These are phyloP conservation scores for Diddensiella caesifluorescens DNA, from an alignment of 805 yeast species.

Conservation along the genomic window DNA sequence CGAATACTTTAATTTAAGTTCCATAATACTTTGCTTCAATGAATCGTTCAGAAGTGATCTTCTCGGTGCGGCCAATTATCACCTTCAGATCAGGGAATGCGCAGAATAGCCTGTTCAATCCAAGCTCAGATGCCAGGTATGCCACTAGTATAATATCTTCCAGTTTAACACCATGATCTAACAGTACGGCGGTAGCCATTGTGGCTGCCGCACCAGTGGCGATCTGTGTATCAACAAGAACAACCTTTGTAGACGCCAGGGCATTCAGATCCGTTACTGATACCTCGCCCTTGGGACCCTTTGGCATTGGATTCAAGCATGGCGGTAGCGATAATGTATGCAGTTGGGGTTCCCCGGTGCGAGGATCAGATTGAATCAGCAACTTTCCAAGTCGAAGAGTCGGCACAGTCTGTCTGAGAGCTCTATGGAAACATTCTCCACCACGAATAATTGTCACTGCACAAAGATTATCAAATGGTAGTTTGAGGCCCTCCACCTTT, in stretches of 20 bases:
- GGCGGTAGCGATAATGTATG: conserved; percentile 75
- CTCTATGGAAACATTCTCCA: conserved; percentile 86
- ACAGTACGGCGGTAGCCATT: conserved; percentile 84
- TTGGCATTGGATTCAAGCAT: conserved; percentile 20
- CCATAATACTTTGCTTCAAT: conserved; percentile 79
- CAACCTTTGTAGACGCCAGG: conserved; percentile 37
- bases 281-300: conserved; percentile 10
- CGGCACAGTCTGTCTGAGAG: conserved; percentile 66
- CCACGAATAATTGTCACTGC: conserved; percentile 82
- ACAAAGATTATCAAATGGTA: conserved; percentile 44
- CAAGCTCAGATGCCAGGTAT: conserved; percentile 73
- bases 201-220: conserved; percentile 90
- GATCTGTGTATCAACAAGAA: conserved; percentile 81
- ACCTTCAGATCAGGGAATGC: conserved; percentile 70
- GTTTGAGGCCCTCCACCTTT: conserved; percentile 29
- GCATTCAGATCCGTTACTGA: conserved; percentile 13
- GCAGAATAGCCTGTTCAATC: conserved; percentile 61
- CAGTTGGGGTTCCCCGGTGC: conserved; percentile 90
- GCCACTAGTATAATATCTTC: conserved; percentile 62
- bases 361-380: conserved; percentile 78
- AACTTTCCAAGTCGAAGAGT: conserved; percentile 77
- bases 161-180: conserved; percentile 69
- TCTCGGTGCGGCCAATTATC: conserved; percentile 56
- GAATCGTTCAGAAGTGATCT: conserved; percentile 60
- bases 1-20: conserved; percentile 37